Evolutionary conservation across 2,329 filamentous ascomycete species (phyloP), one percentile per base, ranked within the genome.

Genomic region (Trichophyton mentagrophytes): DNA sequence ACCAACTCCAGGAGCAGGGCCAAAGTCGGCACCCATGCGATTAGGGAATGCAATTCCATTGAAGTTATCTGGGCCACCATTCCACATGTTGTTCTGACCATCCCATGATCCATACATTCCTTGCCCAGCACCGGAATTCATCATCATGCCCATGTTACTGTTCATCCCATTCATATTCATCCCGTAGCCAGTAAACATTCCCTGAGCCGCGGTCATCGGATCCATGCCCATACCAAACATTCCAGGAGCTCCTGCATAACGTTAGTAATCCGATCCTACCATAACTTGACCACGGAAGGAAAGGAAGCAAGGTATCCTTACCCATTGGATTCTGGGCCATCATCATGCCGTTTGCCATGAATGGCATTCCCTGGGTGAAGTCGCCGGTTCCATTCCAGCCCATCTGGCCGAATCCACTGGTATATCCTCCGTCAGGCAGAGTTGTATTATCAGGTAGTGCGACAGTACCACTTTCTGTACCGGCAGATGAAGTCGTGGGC

Each of bases 161-260:
- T 68, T 86, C 85, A 89, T 88, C 75, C 87, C 88, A 80, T 91
- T 88, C 89, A 95, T 93, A 74, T 82, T 82, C 87, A 92, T 90
- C 67, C 75, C 75, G 69, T 76, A 78, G 61, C 73, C 75, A 66
- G 76, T 74, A 74, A 75, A 76, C 74, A 78, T 78, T 67, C 75
- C 75, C 68, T 77, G 74, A 73, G 72, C 75, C 69, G 74, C 72
- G 68, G 71, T 70, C 76, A 78, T 77, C 65, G 74, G 74, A 77
- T 92, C 87, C 88, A 95, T 91, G 72, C 80, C 80, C 86, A 92
- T 89, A 69, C 84, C 84, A 66, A 86, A 78, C 87, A 93, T 91
- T 70, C 84, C 88, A 88, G 66, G 1, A 25, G 65, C 36, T 22
- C 58, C 63, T 64, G 49, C 62, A 42, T 44, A 59, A 40, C 58